Base-by-base conservation (phyloP, 2,329 filamentous ascomycete genomes). In the Ilyonectria destructans region DNA sequence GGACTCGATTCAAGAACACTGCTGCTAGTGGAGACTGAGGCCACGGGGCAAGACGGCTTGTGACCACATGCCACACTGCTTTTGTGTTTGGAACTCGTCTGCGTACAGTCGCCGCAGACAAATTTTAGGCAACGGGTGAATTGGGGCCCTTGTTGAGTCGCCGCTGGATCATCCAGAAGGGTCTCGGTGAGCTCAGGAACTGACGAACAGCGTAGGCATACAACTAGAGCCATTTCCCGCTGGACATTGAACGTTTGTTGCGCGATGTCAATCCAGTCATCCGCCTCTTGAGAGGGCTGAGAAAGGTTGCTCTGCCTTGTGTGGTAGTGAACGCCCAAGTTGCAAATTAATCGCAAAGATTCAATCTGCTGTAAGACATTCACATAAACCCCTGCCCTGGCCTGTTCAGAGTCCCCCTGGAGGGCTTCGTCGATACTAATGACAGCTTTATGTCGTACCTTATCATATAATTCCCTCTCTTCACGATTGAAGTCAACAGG, bases 361-460 rank as follows among this genome's bases (percentile, higher is more conserved):
- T 87, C 82, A 33, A 88, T 85, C 48, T 80, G 78, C 64, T 85
- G 81, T 1, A 87, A 68, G 1, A 82, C 81, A 49, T 84, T 86
- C 10, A 82, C 75, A 52, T 81, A 85, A 0, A 75, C 67, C 0
- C 70, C 70, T 0, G 64, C 33, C 0, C 65, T 68, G 1, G 65
- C 51, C 0, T 58, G 49, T 0, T 74, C 73, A 0, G 68, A 55
- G 2, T 71, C 69, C 1, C 71, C 46, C 1, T 74, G 61, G 0
- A 84, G 57, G 4, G 79, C 79, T 12, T 83, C 79, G 2, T 83
- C 78, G 4, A 85, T 79, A 0, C 59, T 74, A 0, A 65, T 21
- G 0, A 82, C 78, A 0, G 79, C 71, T 35, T 77, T 68, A 0
- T 72, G 45, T 1, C 75, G 76, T 1, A 80, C 58, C 0, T 67